Evolutionary conservation across 2,329 filamentous ascomycete genomes (phyloP), one percentile per base, ranked within the genome.

Genomic region (Stachybotrys echinatus): DNA sequence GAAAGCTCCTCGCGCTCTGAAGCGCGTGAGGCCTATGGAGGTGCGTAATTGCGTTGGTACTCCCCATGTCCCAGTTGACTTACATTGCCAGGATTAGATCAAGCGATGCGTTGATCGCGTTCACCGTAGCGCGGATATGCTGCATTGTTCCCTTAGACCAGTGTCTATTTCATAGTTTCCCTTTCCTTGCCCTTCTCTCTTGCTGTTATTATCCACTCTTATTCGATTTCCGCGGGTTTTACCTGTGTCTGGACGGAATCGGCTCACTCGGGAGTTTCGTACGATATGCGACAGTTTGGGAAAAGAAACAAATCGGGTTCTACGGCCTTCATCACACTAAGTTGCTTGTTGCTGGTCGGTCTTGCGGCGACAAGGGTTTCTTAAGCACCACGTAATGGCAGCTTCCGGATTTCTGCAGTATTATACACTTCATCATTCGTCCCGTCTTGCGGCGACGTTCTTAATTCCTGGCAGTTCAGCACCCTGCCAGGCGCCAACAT

Each of bases 11-110:
- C 72, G 49, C 71, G 73, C 51, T 67, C 70, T 38, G 72, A 74
- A 56, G 64, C 67, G 27, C 70, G 73, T 20, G 72, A 75, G 54
- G 56, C 68, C 49, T 75, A 74, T 54, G 68, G 66, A 70, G 71
- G 70, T 73, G 17, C 12, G 42, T 23, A 23, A 12, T n/a, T 12
- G 6, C 21, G 8, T 45, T 12, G 20, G 8, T 23, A n/a, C 10
- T 6, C n/a, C 17, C 18, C n/a, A 42, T 21, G 8, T 18, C n/a
- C 27, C 10, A 42, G n/a, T 42, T 10, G 18, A 42, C 21, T 45
- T 23, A 45, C 22, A 23, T 23, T 8, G 48, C 14, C 39, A 68
- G 65, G 66, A 48, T 53, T 65, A 37, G 65, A 68, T 43, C 58
- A 62, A 50, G 59, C 56, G 51, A 56, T 61, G 44, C 55, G 58